phyloP scores from a whole-genome alignment of 75 land plant genomes.

The Pinus taeda region DNA sequence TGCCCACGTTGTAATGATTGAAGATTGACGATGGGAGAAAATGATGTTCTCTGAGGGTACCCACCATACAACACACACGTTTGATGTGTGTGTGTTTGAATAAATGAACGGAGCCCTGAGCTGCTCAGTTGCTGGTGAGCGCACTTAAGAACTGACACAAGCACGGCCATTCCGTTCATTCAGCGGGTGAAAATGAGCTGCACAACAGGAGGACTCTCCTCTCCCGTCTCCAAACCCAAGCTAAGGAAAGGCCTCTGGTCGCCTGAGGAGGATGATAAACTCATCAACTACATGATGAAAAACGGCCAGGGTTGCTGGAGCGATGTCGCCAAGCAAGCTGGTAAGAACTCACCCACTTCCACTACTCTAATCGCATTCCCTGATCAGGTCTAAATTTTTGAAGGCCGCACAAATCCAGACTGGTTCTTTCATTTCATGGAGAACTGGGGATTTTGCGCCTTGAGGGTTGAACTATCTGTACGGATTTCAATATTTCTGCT shows the following conservation, averaged over 20 bases:
- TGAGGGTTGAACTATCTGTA: too few species aligned
- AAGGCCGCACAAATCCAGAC: too few species aligned
- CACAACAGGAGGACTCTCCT: background rate
- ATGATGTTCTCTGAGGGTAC: background rate
- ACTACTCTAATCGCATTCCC: too few species aligned
- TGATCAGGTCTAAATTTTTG: too few species aligned
- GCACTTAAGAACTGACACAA: constrained; percentile 6
- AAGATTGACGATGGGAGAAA: constrained; percentile 12
- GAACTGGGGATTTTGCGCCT: too few species aligned
- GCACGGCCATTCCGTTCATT: background rate
- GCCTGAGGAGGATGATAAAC: constrained; percentile 76
- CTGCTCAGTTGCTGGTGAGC: constrained; percentile 10
- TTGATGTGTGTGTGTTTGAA: background rate
- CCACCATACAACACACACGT: background rate
- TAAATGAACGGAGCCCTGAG: background rate
- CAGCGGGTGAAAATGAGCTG: background rate
- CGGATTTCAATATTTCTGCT: too few species aligned
- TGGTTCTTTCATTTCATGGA: too few species aligned
- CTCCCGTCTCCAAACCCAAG: constrained; percentile 16
- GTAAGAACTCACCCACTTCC: background rate
- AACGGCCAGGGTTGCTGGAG: constrained; percentile 88
- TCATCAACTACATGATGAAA: constrained; percentile 61
- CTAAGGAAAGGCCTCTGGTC: constrained; percentile 82
- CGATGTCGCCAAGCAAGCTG: constrained; percentile 46
- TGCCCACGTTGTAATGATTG: constrained; percentile 7